Base-by-base conservation (phyloP, 2,329 filamentous ascomycete genomes). In the Colletotrichum filicis region DNA sequence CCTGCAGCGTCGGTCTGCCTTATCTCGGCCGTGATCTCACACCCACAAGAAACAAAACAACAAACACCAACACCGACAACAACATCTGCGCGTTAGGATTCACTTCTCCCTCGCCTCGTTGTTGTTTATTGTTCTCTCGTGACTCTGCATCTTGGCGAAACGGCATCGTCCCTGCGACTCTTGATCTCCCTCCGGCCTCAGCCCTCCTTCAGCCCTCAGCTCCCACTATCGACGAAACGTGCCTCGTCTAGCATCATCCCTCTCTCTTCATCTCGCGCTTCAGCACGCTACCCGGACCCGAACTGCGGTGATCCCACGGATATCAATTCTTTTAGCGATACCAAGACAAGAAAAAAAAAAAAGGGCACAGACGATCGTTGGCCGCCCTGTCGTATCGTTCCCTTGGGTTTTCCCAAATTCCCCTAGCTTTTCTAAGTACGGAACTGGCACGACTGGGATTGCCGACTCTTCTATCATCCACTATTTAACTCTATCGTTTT, bases 141-240 rank as follows among this genome's bases (percentile, higher is more conserved):
- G 49, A 49, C 42, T 49, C 42, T 49, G 16, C 9, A n/a, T 19
- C 37, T 42, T 42, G 14, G 16, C 37, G 37, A 49, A n/a, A 32
- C 7, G 19, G 60, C 60, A 42, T 35, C 22, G 9, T 7, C 16
- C 56, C 35, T 32, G 19, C 28, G 19, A 26, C 42, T 35, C 22
- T 53, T 35, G 37, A 28, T 30, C 28, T 35, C 61, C 24, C 26
- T 30, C 35, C 16, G 30, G 5, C 32, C 28, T 28, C 28, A 16
- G 4, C 52, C 16, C 6, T 53, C 37, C 9, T 16, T 16, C 32
- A 52, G n/a, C 42, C 35, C 59, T 63, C 60, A 52, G 32, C 59
- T 14, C 26, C 64, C 52, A 68, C 67, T 69, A 69, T 69, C 22
- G 67, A 69, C 67, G 67, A 59, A 56, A 69, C 67, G 67, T 59